These are phyloP conservation scores for Nakazawaea laoshanensis DNA, from an alignment of 805 yeast genomes.

Conservation along the genomic window DNA sequence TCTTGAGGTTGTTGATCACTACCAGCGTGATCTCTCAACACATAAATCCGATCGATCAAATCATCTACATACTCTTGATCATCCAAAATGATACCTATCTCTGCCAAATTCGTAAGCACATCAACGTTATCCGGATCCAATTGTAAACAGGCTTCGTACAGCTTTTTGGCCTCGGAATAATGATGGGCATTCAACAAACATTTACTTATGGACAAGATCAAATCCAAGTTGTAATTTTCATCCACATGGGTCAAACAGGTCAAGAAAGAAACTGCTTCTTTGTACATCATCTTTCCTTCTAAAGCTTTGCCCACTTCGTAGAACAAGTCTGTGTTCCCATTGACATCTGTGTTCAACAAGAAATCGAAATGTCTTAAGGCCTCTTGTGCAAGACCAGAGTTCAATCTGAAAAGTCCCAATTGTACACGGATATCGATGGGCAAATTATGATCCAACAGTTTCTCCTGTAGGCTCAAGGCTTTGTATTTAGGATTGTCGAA, in stretches of 20 bases:
- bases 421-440: slow-evolving; percentile 88
- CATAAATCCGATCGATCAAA: slow-evolving; percentile 25
- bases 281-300: slow-evolving; percentile 57
- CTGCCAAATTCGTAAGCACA: slow-evolving; percentile 71
- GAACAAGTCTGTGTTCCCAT: slow-evolving; percentile 64
- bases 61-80: slow-evolving; percentile 46
- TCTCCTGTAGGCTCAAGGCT: slow-evolving; percentile 29
- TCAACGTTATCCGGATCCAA: slow-evolving; percentile 60
- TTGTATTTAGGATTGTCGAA: slow-evolving; percentile 35
- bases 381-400: slow-evolving; percentile 54
- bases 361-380: slow-evolving; percentile 64
- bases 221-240: slow-evolving; percentile 41
- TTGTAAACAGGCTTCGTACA: slow-evolving; percentile 45
- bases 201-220: slow-evolving; percentile 57
- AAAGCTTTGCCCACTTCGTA: slow-evolving; percentile 69
- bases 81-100: slow-evolving; percentile 50
- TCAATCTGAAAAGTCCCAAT: slow-evolving; percentile 66
- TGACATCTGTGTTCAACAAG: slow-evolving; percentile 46
- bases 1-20: slow-evolving; percentile 14
- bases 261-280: slow-evolving; percentile 70
- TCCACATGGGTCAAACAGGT: slow-evolving; percentile 46
- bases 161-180: slow-evolving; percentile 53
- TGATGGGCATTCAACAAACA: slow-evolving; percentile 72
- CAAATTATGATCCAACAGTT: slow-evolving; percentile 34
- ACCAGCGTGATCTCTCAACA: slow-evolving; percentile 17